Evolutionary conservation across 23 red algal species (phyloP).

Genomic region (Gracilaria domingensis): DNA sequence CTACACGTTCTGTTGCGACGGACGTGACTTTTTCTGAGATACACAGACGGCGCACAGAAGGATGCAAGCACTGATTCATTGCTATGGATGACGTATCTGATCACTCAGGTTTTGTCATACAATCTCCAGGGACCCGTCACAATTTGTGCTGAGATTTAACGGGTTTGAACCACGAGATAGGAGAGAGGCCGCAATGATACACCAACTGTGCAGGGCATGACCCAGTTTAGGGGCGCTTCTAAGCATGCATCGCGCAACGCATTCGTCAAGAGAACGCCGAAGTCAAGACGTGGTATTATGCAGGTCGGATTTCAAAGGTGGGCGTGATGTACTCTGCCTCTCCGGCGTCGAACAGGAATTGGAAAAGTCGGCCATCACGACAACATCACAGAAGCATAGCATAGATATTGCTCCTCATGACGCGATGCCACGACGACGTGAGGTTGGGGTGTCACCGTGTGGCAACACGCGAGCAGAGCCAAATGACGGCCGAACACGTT

Average conservation of each 20-base stretch:
- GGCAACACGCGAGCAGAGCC: background rate
- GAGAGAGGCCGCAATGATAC: background rate
- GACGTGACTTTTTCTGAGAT: background rate
- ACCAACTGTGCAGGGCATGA: background rate
- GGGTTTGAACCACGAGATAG: background rate
- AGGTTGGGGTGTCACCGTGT: background rate
- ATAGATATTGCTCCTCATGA: too few relatives aligned
- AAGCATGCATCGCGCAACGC: background rate
- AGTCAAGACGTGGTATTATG: too few relatives aligned
- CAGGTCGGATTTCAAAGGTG: background rate
- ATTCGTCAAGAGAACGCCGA: background rate
- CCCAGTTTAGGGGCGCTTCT: background rate
- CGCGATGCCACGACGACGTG: background rate
- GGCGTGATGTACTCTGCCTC: background rate
- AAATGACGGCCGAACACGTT: conserved; percentile 3
- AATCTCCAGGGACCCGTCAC: too few relatives aligned
- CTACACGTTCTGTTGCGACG: background rate
- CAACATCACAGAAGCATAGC: too few relatives aligned
- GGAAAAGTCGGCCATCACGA: too few relatives aligned
- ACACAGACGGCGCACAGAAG: background rate
- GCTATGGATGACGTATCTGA: background rate
- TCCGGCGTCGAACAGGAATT: background rate
- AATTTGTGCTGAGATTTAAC: background rate
- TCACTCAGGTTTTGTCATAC: too few relatives aligned
- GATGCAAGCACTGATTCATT: background rate